Conservation (phyloP, 352 stramenopile species). For the Albugo laibachii region DNA sequence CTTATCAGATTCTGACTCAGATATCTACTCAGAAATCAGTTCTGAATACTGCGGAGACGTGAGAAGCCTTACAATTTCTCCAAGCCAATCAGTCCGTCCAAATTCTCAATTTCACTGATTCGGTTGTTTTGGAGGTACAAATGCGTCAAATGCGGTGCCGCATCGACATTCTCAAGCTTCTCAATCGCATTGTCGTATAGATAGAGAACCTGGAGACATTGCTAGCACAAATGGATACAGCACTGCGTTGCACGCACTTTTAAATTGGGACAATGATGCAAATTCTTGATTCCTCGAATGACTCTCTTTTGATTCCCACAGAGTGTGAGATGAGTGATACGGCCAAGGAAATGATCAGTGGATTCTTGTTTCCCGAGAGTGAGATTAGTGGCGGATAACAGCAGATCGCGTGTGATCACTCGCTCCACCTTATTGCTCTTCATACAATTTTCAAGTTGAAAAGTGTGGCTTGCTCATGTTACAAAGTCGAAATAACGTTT, state of each 20-base stretch:
- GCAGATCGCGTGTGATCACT: slow-evolving; percentile 33
- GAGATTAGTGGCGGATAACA: slow-evolving; percentile 42
- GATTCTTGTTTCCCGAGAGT: slow-evolving; percentile 43
- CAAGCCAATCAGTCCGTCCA: slow-evolving; percentile 18
- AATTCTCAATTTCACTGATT: slow-evolving; percentile 25
- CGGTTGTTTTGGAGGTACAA: slow-evolving; percentile 55
- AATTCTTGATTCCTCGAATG: slow-evolving; percentile 27
- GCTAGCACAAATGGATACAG: not conserved
- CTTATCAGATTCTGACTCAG: slow-evolving; percentile 11
- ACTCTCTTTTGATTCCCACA: slow-evolving; percentile 20
- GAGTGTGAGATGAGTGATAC: slow-evolving; percentile 47
- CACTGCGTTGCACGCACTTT: slow-evolving; percentile 7
- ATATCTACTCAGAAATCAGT: too few relatives aligned
- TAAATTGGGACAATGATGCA: slow-evolving; percentile 39
- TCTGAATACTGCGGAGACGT: too few relatives aligned
- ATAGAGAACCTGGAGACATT: slow-evolving; percentile 22
- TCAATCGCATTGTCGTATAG: slow-evolving; percentile 60
- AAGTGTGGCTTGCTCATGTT: too few relatives aligned
- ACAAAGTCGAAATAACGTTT: too few relatives aligned
- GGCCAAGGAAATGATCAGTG: slow-evolving; percentile 44
- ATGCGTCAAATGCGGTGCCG: slow-evolving; percentile 30
- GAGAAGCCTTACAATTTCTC: slow-evolving; percentile 44
- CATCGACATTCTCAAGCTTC: slow-evolving; percentile 27
- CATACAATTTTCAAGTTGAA: too few relatives aligned
- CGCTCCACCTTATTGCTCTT: not conserved